Evolutionary conservation across 2,329 filamentous ascomycete species (phyloP), one percentile per base, ranked within the genome.

Genomic region (Sodiomyces alkalinus): DNA sequence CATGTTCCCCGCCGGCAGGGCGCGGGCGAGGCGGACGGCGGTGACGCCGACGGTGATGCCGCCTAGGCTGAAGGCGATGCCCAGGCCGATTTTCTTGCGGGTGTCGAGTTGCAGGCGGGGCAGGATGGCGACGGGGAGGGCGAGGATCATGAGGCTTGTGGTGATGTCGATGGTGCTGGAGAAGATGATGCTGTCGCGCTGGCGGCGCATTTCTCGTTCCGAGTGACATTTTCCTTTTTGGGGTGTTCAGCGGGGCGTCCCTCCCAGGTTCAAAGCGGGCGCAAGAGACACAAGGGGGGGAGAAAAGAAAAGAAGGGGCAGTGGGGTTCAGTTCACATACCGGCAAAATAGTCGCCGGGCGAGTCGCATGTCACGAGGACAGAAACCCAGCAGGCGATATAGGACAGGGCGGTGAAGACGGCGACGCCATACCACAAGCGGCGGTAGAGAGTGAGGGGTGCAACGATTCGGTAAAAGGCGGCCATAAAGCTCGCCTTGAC

Each of bases 401-500:
- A 41, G 3, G 40, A 28, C 8, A 44, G 18, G 7, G 31, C 16
- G 9, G 33, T 28, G 22, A 44, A 41, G 5, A 31, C 21, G 11
- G 30, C 33, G 14, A 41, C 33, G 6, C n/a, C 17, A 16, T 35
- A 42, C 41, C 41, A 44, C 3, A 34, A 19, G 22, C 29, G 29
- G 7, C 37, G 29, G 6, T 35, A 19, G 14, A 34, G 10, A 4
- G 34, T 28, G 17, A 39, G 30, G 8, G 34, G 32, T 12, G 30
- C 26, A 17, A 43, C 34, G 12, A 43, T 31, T 3, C 33, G 30
- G 23, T 33, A 44, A 27, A 41, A 42, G 10, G 41, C 17, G 14
- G 35, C 28, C 20, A 44, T 24, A 26, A 43, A 40, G 27, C 41
- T 39, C 6, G 41, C 39, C 22, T 44, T 44, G 19, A 44, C 37